These are phyloP conservation scores for Byssothecium circinans DNA, from an alignment of 2,329 filamentous ascomycete genomes.

Conservation along the genomic window DNA sequence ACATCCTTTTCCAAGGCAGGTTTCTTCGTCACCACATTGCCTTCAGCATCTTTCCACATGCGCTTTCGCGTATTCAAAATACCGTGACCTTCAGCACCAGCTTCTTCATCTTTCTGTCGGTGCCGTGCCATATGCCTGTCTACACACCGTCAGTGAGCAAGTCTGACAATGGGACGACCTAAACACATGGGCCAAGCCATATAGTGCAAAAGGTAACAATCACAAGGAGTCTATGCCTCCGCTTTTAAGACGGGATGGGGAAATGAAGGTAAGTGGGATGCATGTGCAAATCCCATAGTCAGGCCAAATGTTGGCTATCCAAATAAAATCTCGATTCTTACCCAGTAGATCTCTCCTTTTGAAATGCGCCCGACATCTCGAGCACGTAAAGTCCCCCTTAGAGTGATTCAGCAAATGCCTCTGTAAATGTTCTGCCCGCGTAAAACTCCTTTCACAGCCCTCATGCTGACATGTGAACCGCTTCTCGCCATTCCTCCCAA, in stretches of 20 bases:
- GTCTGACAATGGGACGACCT: neutral
- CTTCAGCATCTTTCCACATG: conserved; percentile 58
- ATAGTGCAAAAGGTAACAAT: neutral
- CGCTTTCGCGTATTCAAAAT: conserved; percentile 59
- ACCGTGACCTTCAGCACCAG: conserved; percentile 55
- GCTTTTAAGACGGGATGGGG: conserved; percentile 13
- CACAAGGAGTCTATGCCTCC: conserved; percentile 6
- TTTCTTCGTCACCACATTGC: conserved; percentile 54
- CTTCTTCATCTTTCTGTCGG: conserved; percentile 58
- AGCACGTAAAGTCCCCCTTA: conserved; percentile 57
- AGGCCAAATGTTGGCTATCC: too few species aligned
- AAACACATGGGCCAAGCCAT: conserved; percentile 5
- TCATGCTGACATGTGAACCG: conserved; percentile 70
- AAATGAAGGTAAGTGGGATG: conserved; percentile 10
- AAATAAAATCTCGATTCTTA: too few species aligned
- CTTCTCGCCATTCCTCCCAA: conserved; percentile 50
- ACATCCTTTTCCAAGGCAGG: conserved; percentile 24
- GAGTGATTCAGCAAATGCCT: conserved; percentile 90
- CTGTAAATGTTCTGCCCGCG: conserved; percentile 91
- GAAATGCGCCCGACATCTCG: conserved; percentile 63
- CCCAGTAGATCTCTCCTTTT: conserved; percentile 62
- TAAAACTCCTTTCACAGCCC: conserved; percentile 92
- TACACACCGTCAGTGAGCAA: conserved; percentile 36
- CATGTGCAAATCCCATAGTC: conserved; percentile 12
- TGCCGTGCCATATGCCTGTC: conserved; percentile 61